Percentiles rank a stretch among this genome's conserved stretches.
Conservation (phyloP, 371 early-diverging fungal species). For the Chytridiales sp. region DNA sequence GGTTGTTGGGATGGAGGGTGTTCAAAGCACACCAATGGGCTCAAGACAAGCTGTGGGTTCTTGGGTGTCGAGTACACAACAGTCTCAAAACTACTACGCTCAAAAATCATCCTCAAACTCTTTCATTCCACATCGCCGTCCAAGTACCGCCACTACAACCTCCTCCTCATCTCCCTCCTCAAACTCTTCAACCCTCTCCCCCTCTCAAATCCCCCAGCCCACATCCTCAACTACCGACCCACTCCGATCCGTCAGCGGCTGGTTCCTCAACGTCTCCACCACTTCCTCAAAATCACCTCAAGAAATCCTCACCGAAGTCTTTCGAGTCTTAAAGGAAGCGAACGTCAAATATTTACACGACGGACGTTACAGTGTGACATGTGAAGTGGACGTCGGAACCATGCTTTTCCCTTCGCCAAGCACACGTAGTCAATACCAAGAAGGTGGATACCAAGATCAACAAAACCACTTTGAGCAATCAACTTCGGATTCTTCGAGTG, state of each 20-base stretch:
- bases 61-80: too few species aligned
- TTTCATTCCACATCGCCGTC: too few species aligned
- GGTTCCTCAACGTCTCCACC: conserved; percentile 53
- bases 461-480: conserved; percentile 10
- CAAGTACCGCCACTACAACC: too few species aligned
- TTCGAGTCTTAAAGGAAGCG: conserved; percentile 28
- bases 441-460: background rate
- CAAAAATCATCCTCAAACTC: too few species aligned
- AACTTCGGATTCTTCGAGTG: too few species aligned
- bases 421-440: background rate
- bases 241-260: conserved; percentile 44
- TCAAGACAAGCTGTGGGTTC: too few species aligned
- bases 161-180: too few species aligned
- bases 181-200: too few species aligned
- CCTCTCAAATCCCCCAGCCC: too few species aligned
- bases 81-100: too few species aligned
- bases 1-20: too few species aligned
- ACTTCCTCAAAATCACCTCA: conserved; percentile 40
- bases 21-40: too few species aligned
- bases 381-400: conserved; percentile 35
- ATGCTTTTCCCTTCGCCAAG: background rate
- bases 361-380: conserved; percentile 21
- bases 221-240: conserved; percentile 30
- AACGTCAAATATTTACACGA: conserved; percentile 16
- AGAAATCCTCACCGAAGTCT: conserved; percentile 40